Evolutionary conservation across 257 asterid species (phyloP).

Genomic region (Nicotiana attenuata): DNA sequence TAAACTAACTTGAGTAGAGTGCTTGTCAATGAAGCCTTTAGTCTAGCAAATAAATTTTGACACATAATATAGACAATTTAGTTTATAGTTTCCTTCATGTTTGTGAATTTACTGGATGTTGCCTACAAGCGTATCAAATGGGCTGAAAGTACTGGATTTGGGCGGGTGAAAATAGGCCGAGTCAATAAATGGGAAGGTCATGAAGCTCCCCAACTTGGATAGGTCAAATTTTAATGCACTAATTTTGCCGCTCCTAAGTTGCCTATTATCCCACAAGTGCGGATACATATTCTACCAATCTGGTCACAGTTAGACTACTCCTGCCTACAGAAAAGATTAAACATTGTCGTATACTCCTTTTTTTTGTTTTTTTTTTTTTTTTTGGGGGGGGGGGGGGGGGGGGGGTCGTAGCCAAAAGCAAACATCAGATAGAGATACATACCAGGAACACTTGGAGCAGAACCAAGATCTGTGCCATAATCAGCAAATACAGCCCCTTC

Average conservation of each 20-base stretch:
- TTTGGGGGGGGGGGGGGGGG: not conserved
- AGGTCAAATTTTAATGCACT: no score
- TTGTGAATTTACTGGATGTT: not conserved
- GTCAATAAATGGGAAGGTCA: no score
- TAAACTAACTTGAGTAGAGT: not conserved
- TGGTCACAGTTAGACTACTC: not conserved
- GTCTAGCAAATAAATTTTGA: not conserved
- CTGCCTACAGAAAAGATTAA: not conserved
- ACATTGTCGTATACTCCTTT: not conserved
- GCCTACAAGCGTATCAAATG: not conserved
- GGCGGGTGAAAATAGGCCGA: no score
- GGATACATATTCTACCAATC: not conserved
- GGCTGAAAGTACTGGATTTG: no score
- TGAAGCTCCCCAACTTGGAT: no score
- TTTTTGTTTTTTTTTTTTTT: no score
- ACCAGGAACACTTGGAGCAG: constrained; percentile 87
- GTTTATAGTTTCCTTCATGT: not conserved
- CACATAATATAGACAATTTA: not conserved
- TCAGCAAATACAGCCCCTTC: constrained; percentile 90
- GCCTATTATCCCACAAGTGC: not conserved
- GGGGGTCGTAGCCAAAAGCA: not conserved
- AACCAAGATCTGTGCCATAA: constrained; percentile 95
- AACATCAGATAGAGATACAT: not conserved
- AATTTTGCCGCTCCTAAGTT: no score
- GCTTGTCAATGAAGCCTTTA: not conserved